Evolutionary conservation across 306 rosid genomes (phyloP).

Genomic region (Castanopsis chinensis): DNA sequence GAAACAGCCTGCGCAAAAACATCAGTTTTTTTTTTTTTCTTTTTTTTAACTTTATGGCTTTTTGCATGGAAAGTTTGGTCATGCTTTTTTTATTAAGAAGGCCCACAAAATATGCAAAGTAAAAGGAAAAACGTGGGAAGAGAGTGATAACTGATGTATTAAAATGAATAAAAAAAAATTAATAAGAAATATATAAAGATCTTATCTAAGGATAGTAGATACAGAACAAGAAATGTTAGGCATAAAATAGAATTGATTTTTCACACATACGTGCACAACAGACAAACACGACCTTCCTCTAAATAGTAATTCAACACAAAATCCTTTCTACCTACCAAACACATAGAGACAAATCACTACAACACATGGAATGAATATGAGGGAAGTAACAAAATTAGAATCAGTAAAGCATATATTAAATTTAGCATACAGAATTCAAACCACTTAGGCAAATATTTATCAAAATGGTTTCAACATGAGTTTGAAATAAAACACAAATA

Average conservation of each 20-base stretch:
- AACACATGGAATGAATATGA: neutral
- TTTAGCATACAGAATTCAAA: neutral
- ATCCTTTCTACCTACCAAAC: neutral
- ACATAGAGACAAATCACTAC: neutral
- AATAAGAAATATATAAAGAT: neutral
- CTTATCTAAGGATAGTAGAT: neutral
- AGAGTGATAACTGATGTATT: neutral
- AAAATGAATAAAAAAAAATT: neutral
- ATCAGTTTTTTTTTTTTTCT: neutral
- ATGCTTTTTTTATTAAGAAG: constrained; percentile 2
- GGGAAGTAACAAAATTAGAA: neutral
- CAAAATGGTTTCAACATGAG: neutral
- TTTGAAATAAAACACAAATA: neutral
- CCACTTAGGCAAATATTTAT: neutral
- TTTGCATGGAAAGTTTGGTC: constrained; percentile 1
- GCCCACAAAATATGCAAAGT: neutral
- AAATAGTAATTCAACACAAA: neutral
- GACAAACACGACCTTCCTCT: neutral
- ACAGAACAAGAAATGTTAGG: neutral
- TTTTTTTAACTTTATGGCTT: constrained; percentile 1
- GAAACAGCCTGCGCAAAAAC: constrained; percentile 7
- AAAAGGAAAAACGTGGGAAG: neutral
- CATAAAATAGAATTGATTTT: neutral
- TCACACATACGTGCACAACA: neutral
- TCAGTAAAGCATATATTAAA: neutral